Conservation (phyloP, 129 eudicot genomes). For the Calendula officinalis region DNA sequence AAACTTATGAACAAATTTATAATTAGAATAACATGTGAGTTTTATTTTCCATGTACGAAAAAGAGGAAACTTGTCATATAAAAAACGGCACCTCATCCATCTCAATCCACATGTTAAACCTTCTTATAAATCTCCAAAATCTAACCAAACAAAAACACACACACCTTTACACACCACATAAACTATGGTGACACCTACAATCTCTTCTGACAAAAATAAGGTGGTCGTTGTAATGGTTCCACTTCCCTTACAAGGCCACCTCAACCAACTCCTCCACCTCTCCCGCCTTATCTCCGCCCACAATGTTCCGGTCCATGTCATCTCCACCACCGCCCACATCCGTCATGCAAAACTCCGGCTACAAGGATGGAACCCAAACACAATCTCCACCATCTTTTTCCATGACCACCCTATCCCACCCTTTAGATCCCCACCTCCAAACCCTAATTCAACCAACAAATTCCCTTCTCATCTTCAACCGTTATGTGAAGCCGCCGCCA, state of each 20-base stretch:
- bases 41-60: background rate
- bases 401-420: slow-evolving; percentile 41
- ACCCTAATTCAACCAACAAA: slow-evolving; percentile 29
- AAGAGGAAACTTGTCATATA: background rate
- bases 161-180: background rate
- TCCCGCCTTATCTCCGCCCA: slow-evolving; percentile 44
- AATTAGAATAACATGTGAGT: no score
- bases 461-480: slow-evolving; percentile 50
- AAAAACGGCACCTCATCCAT: background rate
- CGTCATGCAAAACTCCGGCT: slow-evolving; percentile 43
- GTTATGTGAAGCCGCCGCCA: slow-evolving; percentile 29
- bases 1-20: no score
- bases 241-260: slow-evolving; percentile 54
- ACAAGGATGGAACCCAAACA: slow-evolving; percentile 39
- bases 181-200: slow-evolving; percentile 12
- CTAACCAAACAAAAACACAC: background rate
- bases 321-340: slow-evolving; percentile 39
- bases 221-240: slow-evolving; percentile 46
- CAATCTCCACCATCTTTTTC: slow-evolving; percentile 27
- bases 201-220: background rate
- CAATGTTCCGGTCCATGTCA: slow-evolving; percentile 42
- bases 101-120: background rate
- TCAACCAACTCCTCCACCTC: slow-evolving; percentile 55
- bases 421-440: slow-evolving; percentile 26
- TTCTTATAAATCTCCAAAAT: slow-evolving; percentile 9